These are phyloP conservation scores for Aspergillus ochraceus DNA, from an alignment of 2,329 filamentous ascomycete genomes.

Conservation along the genomic window DNA sequence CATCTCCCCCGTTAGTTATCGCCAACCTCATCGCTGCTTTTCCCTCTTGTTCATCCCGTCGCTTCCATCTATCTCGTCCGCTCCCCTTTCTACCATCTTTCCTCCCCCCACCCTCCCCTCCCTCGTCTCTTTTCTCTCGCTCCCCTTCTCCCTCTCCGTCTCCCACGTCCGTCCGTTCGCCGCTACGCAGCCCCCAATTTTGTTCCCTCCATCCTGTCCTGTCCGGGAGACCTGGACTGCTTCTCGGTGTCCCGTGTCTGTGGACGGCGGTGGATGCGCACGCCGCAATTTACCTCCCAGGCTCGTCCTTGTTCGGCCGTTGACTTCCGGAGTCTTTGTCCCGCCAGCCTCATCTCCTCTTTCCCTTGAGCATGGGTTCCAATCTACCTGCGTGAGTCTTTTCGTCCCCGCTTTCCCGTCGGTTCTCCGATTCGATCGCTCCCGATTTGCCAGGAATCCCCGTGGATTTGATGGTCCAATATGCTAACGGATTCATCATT, in stretches of 20 bases:
- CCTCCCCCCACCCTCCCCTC: conserved; percentile 2
- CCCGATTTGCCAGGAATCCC: not conserved
- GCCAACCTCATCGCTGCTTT: conserved; percentile 11
- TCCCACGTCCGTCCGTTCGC: not conserved
- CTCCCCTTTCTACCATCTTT: not conserved
- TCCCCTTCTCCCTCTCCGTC: not conserved
- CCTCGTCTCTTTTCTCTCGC: conserved; percentile 2
- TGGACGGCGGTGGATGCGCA: conserved; percentile 35
- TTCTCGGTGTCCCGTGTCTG: conserved; percentile 14
- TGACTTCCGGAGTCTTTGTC: conserved; percentile 27
- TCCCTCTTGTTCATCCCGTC: conserved; percentile 1
- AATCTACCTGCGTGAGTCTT: conserved; percentile 65
- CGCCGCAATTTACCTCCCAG: conserved; percentile 29
- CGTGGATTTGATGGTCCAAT: not conserved
- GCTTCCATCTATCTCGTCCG: conserved; percentile 8
- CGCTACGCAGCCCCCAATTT: not conserved
- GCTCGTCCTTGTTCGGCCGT: conserved; percentile 38
- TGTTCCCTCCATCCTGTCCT: conserved; percentile 1
- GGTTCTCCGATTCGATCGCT: not conserved
- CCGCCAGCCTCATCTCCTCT: conserved; percentile 23
- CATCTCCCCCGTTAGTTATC: conserved; percentile 15
- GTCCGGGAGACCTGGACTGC: conserved; percentile 9
- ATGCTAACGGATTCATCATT: conserved; percentile 26
- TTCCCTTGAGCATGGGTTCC: conserved; percentile 52
- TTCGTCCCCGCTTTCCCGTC: conserved; percentile 12